Evolutionary conservation across 371 early-diverging fungal species (phyloP), one percentile per base, ranked within the genome.

Genomic region (Vittaforma corneae): DNA sequence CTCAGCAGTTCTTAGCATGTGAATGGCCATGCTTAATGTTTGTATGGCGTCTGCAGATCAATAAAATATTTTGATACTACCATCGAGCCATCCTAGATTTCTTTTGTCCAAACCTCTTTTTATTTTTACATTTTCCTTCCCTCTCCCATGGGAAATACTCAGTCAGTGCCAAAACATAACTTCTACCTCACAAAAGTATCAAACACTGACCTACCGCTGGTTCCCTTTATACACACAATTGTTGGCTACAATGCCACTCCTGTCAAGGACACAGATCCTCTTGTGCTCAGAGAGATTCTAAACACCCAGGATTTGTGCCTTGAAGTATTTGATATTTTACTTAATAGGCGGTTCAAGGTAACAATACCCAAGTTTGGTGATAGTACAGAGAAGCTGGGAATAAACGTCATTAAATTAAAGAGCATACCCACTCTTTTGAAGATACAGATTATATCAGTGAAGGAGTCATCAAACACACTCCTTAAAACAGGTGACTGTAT

Each of bases 201-300:
- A 14, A 55, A 55, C 37, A 38, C 30, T 29, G 45, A 44, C 20
- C 55, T 55, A 6, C 55, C 55, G 6, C 55, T 55, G 6, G 9
- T 9, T n/a, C 55, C 55, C 24, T 55, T 55, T 28, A 38, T 55
- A 9, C 55, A 55, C 9, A 44, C 42, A 9, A 55, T 55, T n/a
- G 6, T 28, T 9, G 30, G 22, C 16, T 55, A 9, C 20, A 22
- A 22, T 18, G 55, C 6, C 6, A 11, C 55, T 11, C 45, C 55
- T 11, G 55, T 55, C 6, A 9, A 6, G 11, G 28, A 34, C 20
- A 38, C 55, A 6, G 37, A 34, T 28, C 55, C 55, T 14, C 5
- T 6, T 11, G 28, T 22, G 6, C 28, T 55, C 42, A 6, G 37
- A 6, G 24, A n/a, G 24, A 55, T 34, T 44, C 55, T 55, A 9